These are phyloP conservation scores for Logfia minima DNA, from an alignment of 129 eudicot genomes.

Conservation along the genomic window DNA sequence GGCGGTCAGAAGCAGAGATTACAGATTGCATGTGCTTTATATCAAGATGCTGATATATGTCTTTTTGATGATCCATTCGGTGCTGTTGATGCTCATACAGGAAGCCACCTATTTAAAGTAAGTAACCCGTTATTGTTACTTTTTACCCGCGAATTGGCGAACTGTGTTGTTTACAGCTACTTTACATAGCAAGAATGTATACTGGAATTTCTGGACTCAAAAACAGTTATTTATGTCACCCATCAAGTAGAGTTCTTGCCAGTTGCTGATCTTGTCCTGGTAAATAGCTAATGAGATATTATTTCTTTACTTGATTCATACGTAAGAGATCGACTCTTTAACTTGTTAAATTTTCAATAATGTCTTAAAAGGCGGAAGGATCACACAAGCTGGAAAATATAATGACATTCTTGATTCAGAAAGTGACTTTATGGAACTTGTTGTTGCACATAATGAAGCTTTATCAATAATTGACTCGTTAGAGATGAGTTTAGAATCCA, in stretches of 20 bases:
- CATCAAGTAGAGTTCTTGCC: conserved; percentile 97
- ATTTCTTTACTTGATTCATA: not conserved
- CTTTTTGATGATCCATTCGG: conserved; percentile 94
- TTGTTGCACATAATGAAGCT: conserved; percentile 78
- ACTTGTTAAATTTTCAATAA: conserved; percentile 21
- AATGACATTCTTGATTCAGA: conserved; percentile 64
- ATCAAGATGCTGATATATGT: conserved; percentile 87
- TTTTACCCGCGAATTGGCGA: not conserved
- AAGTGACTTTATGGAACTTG: conserved; percentile 82
- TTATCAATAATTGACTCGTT: conserved; percentile 59
- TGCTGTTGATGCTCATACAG: conserved; percentile 96
- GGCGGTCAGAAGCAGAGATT: conserved; percentile 98
- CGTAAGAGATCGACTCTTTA: not conserved
- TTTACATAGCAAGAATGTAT: conserved; percentile 67
- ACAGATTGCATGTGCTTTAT: conserved; percentile 91
- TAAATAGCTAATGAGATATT: conserved; percentile 31
- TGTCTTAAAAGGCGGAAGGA: conserved; percentile 83
- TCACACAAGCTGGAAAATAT: conserved; percentile 81
- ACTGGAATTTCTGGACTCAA: conserved; percentile 57
- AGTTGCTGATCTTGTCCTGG: conserved; percentile 83
- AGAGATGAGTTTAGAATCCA: conserved; percentile 3
- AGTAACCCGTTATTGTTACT: conserved; percentile 4
- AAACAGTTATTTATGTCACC: conserved; percentile 79
- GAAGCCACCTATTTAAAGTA: conserved; percentile 81
- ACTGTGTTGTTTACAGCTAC: not conserved